Evolutionary conservation across 2,329 filamentous ascomycete species (phyloP), one percentile per base, ranked within the genome.

Genomic region (Scedosporium boydii): DNA sequence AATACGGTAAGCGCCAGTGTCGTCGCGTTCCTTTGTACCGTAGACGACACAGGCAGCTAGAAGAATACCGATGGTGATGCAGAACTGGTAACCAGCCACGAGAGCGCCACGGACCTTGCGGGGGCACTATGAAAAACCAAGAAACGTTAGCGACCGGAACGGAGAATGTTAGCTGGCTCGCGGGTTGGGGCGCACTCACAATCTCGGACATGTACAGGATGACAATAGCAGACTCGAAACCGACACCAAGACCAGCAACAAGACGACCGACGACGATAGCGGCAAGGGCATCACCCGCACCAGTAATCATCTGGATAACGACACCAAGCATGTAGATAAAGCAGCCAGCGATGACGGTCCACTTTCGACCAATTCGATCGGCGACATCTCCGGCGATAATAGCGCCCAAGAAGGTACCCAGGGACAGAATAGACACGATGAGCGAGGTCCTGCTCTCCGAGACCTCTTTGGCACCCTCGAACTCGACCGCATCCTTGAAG

Each of bases 161-260:
- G 61, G 14, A 57, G 26, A 5, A n/a, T 10, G 14, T 4, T 14
- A 29, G n/a, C 46, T 10, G 23, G 26, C 16, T 12, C 16, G 16
- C 12, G 26, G 44, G 16, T 5, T 14, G 6, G 21, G 57, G 27
- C 27, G 9, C 57, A 75, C 73, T 78, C 75, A 80, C 80, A 71
- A 93, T 90, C 77, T 93, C 90, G 58, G 87, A 91, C 90, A 95
- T 93, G 83, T 95, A 93, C 65, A 92, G 80, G 71, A 92, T 90
- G 74, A 92, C 86, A 69, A 91, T 86, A 69, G 89, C 88, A 7
- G 88, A 91, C 68, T 90, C 88, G 72, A 91, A 91, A 71, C 89
- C 90, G 69, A 92, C 88, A 80, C 90, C 90, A 63, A 91, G 73
- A 73, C 90, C 90, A 58, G 89, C 87, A 68, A 93, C 76, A 63